A percentile compares a stretch with the other conserved stretches of the same genome.
Evolutionary conservation across 2,329 filamentous ascomycete species (phyloP).

Genomic region (Xylariaceae sp.): DNA sequence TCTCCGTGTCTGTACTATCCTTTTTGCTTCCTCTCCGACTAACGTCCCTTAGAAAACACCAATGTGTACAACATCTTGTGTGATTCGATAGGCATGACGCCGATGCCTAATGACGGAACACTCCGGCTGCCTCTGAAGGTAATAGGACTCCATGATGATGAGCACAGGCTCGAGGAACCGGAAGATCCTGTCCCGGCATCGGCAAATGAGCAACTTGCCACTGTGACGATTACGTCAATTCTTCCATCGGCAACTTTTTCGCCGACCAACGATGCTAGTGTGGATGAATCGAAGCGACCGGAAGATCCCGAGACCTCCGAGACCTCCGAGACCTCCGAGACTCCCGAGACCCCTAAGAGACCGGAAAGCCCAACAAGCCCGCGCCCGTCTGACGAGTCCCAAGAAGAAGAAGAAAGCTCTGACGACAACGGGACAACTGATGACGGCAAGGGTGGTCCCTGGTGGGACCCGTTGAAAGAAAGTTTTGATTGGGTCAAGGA

Average conservation of each 20-base stretch:
- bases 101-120: slow-evolving; percentile 82
- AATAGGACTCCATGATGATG: slow-evolving; percentile 53
- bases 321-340: not conserved
- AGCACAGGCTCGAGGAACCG: slow-evolving; percentile 22
- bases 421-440: not conserved
- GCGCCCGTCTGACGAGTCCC: slow-evolving; percentile 6
- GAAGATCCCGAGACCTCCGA: slow-evolving; percentile 4
- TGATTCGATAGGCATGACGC: slow-evolving; percentile 70
- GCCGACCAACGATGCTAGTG: slow-evolving; percentile 8
- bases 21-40: slow-evolving; percentile 10
- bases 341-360: not conserved
- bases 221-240: slow-evolving; percentile 17
- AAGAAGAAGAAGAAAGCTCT: slow-evolving; percentile 12
- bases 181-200: slow-evolving; percentile 24
- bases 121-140: slow-evolving; percentile 64
- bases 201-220: slow-evolving; percentile 10
- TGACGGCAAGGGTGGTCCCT: slow-evolving; percentile 11
- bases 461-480: slow-evolving; percentile 21
- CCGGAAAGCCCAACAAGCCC: not conserved
- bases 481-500: slow-evolving; percentile 26
- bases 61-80: slow-evolving; percentile 95
- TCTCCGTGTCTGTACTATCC: not conserved
- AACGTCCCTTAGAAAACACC: slow-evolving; percentile 65
- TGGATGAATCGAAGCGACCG: slow-evolving; percentile 1
- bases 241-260: slow-evolving; percentile 16